Conservation (phyloP, 805 yeast species). For the Zygosaccharomyces lentus region DNA sequence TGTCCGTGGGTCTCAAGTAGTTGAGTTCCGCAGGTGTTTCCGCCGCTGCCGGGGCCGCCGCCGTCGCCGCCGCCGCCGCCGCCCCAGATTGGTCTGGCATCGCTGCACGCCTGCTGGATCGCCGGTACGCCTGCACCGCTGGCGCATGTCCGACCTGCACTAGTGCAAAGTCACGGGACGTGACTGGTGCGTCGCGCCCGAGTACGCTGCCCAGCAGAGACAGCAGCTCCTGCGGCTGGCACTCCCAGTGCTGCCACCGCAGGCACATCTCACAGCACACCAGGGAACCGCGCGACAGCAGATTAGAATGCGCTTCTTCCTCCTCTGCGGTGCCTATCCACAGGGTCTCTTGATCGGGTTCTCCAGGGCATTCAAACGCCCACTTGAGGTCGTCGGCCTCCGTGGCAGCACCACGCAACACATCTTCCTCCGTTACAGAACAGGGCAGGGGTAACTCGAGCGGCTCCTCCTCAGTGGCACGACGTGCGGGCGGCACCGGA, state of each 20-base stretch:
- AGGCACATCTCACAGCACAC: conserved; percentile 34
- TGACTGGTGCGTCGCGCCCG: conserved; percentile 3
- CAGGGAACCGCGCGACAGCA: conserved; percentile 18
- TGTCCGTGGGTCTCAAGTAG: conserved; percentile 26
- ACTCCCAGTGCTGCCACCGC: conserved; percentile 36
- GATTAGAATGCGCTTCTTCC: conserved; percentile 13
- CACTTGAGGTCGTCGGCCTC: conserved; percentile 28
- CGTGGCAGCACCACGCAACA: conserved; percentile 18
- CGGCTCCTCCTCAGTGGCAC: not conserved
- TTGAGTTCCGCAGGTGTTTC: conserved; percentile 8
- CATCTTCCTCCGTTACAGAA: conserved; percentile 26
- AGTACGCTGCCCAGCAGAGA: conserved; percentile 1
- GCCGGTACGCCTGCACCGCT: conserved; percentile 13
- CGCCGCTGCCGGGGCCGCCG: not conserved
- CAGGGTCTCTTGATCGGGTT: conserved; percentile 4
- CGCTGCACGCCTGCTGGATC: conserved; percentile 21
- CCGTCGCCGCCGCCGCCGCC: not conserved
- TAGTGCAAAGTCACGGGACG: conserved; percentile 20
- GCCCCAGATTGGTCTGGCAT: not conserved
- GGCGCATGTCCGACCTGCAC: conserved; percentile 20
- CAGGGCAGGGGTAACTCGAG: conserved; percentile 30
- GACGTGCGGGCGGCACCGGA: not conserved
- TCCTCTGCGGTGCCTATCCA: conserved; percentile 8
- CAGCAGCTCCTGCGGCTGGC: conserved; percentile 7
- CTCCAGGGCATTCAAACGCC: conserved; percentile 31